These are phyloP conservation scores for Pycnococcus provasolii DNA, from an alignment of 139 green algal species.

Conservation along the genomic window DNA sequence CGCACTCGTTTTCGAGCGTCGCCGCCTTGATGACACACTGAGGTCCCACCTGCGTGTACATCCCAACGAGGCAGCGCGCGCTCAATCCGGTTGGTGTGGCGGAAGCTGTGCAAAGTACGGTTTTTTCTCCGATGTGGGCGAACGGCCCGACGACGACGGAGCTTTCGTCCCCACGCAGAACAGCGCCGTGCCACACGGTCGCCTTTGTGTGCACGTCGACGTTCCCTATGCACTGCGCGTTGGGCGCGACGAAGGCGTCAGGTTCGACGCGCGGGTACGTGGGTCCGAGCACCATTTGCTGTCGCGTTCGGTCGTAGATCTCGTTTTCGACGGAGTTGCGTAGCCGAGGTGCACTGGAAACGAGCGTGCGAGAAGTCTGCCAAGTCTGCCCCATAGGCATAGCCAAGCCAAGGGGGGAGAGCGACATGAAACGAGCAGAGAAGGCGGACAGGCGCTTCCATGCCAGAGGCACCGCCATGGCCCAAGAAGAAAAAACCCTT, in stretches of 20 bases:
- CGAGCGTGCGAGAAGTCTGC: too few relatives aligned
- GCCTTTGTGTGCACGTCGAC: not conserved
- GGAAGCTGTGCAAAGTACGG: not conserved
- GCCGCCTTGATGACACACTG: not conserved
- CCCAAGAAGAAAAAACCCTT: too few relatives aligned
- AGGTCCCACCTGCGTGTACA: not conserved
- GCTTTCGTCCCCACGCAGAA: not conserved
- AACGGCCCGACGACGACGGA: not conserved
- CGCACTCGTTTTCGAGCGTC: not conserved
- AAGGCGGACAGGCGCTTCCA: too few relatives aligned
- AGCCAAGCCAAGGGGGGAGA: too few relatives aligned
- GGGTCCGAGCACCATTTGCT: not conserved
- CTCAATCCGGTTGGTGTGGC: not conserved
- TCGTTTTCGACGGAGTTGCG: too few relatives aligned
- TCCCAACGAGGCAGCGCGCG: not conserved
- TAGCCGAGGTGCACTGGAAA: too few relatives aligned
- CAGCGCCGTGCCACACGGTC: not conserved
- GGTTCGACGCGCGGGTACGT: not conserved
- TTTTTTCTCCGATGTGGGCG: not conserved
- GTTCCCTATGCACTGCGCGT: not conserved
- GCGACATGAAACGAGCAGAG: too few relatives aligned
- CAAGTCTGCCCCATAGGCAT: too few relatives aligned
- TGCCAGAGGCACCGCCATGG: too few relatives aligned
- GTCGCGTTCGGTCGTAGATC: too few relatives aligned
- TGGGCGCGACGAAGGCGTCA: not conserved